Base-by-base conservation (phyloP, 192 early-diverging fungal genomes). In the Phycomyces nitens region DNA sequence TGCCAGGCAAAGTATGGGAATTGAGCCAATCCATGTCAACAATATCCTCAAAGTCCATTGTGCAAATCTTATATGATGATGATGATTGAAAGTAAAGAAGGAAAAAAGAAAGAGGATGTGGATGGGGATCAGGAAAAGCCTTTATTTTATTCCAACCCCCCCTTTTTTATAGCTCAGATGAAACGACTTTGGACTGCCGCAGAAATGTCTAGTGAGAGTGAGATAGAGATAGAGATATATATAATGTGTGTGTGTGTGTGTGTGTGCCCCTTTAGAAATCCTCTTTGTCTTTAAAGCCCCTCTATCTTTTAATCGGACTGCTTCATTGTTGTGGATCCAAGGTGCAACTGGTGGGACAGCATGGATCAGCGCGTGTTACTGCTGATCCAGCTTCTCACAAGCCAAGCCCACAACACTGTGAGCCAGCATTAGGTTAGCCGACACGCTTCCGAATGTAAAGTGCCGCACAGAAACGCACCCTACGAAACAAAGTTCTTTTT, bases 11-110 rank as follows among this genome's bases (percentile, higher is more conserved):
- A 52, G 66, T 56, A 39, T 72, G 70, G 44, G 64, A 66, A 43
- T 72, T 62, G 52, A 72, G 51, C 70, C 70, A 72, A 49, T 72
- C 70, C 70, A 72, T 72, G n/a, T 72, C 70, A 53, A 72, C 70
- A 62, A 72, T 66, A 42, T 72, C 70, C 56, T 72, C 70, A 66
- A 72, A 66, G 21, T 62, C 56, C 70, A 72, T 72, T 2, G 18
- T n/a, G 0, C 29, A 34, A 34, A 7, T 34, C 29, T n/a, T n/a
- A n/a, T n/a, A n/a, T n/a, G n/a, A n/a, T n/a, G n/a, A n/a, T n/a
- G n/a, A n/a, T n/a, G n/a, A 22, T 23, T 47, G 44, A 20, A 14
- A 44, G 9, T 8, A 21, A 20, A 47, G 18, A 47, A 18, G 18
- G 11, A 47, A 11, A 47, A n/a, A 11, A 47, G 44, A 11, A 47